Conservation (phyloP, 306 rosid species). For the Vigna radiata region DNA sequence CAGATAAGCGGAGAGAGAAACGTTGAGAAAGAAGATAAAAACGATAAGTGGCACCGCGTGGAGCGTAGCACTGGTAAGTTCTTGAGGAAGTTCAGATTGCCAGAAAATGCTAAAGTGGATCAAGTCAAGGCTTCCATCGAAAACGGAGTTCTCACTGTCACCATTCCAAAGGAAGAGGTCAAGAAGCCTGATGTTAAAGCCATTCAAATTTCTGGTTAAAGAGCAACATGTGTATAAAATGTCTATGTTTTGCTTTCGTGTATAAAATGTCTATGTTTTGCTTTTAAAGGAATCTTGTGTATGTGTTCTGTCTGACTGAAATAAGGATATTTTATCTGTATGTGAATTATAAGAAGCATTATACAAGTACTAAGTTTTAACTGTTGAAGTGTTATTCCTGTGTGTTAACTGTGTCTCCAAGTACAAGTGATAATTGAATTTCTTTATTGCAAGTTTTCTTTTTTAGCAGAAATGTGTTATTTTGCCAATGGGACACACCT, state of each 20-base stretch:
- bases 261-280: too few species aligned
- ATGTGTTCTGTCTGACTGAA: not conserved
- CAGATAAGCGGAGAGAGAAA: constrained; percentile 8
- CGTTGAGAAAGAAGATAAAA: constrained; percentile 8
- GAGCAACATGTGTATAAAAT: not conserved
- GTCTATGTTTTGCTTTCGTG: not conserved
- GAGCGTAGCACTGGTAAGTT: not conserved
- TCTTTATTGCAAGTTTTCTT: too few species aligned
- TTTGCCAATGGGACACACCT: too few species aligned
- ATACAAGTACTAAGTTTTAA: not conserved
- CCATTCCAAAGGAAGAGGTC: not conserved
- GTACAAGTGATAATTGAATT: too few species aligned
- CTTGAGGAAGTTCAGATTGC: constrained; percentile 14
- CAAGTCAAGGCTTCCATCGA: not conserved
- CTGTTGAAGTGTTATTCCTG: not conserved
- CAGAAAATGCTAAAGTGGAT: not conserved
- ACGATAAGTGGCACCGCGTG: constrained; percentile 9
- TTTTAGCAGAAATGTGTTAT: too few species aligned
- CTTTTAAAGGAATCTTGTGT: too few species aligned
- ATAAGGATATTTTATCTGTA: not conserved
- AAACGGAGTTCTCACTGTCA: constrained; percentile 19
- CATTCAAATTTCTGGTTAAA: not conserved
- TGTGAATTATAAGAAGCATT: not conserved
- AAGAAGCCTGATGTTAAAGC: constrained; percentile 1
- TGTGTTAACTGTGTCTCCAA: not conserved